Percentiles rank a stretch among this genome's conserved stretches.
Conservation (phyloP, 2,329 filamentous ascomycete species). For the Cordyceps cicadae region DNA sequence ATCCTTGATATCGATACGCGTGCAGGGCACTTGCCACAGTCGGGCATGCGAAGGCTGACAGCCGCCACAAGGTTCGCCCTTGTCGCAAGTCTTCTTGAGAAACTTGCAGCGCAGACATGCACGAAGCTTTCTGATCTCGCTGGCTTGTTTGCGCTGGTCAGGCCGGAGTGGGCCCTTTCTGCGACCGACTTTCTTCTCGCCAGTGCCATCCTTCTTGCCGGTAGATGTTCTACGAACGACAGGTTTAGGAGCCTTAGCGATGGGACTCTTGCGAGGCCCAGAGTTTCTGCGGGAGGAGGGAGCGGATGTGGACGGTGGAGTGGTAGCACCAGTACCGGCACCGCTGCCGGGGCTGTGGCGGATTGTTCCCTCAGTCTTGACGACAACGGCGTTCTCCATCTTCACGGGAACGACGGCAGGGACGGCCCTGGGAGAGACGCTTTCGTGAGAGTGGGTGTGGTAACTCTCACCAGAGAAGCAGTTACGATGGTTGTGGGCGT, state of each 20-base stretch:
- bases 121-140: conserved; percentile 89
- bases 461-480: conserved; percentile 51
- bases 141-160: conserved; percentile 92
- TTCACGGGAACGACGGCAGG: conserved; percentile 65
- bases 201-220: conserved; percentile 68
- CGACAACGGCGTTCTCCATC: conserved; percentile 27
- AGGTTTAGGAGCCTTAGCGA: conserved; percentile 71
- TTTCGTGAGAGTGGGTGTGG: conserved; percentile 35
- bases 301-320: conserved; percentile 52
- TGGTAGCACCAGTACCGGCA: conserved; percentile 50
- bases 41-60: conserved; percentile 94
- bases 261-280: conserved; percentile 67
- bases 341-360: conserved; percentile 54
- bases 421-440: conserved; percentile 59
- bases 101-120: conserved; percentile 96
- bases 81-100: conserved; percentile 98
- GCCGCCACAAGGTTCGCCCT: conserved; percentile 89
- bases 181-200: conserved; percentile 87
- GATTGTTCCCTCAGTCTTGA: conserved; percentile 40
- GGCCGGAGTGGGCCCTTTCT: conserved; percentile 83
- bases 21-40: conserved; percentile 96
- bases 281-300: conserved; percentile 51
- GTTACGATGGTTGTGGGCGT: conserved; percentile 51
- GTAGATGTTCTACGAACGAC: conserved; percentile 71
- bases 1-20: conserved; percentile 96